Percentiles rank a stretch among this genome's conserved stretches.
phyloP scores from a whole-genome alignment of 129 eudicot species.

The Flaveria brownii region DNA sequence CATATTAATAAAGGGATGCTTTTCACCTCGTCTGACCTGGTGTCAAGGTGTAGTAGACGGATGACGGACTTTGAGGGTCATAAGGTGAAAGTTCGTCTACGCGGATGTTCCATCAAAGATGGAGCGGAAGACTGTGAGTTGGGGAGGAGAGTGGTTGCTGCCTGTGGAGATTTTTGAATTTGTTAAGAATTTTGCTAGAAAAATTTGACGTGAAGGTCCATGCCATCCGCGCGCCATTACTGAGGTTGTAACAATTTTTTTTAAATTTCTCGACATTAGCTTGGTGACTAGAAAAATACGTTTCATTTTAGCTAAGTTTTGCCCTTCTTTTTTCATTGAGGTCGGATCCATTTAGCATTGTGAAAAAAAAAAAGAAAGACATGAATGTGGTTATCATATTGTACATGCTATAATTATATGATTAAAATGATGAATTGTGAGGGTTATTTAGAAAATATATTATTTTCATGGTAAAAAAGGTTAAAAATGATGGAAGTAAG shows the following conservation, averaged over 20 bases:
- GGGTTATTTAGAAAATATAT: neutral
- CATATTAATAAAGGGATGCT: too few species aligned
- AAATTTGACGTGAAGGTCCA: too few species aligned
- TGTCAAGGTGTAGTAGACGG: too few species aligned
- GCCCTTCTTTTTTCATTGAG: neutral
- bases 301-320: neutral
- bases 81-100: too few species aligned
- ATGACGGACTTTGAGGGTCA: too few species aligned
- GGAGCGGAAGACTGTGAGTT: too few species aligned
- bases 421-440: neutral
- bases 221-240: too few species aligned
- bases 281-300: neutral
- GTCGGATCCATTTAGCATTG: neutral
- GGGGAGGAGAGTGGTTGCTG: too few species aligned
- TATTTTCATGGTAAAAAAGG: conserved; percentile 9
- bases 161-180: too few species aligned
- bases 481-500: conserved; percentile 23
- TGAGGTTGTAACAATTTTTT: neutral
- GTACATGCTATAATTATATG: neutral
- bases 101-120: too few species aligned
- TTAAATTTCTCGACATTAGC: neutral
- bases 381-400: neutral
- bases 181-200: too few species aligned
- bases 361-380: neutral
- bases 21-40: too few species aligned